Base-by-base conservation (phyloP, 192 early-diverging fungal species). In the Gonapodya prolifera region DNA sequence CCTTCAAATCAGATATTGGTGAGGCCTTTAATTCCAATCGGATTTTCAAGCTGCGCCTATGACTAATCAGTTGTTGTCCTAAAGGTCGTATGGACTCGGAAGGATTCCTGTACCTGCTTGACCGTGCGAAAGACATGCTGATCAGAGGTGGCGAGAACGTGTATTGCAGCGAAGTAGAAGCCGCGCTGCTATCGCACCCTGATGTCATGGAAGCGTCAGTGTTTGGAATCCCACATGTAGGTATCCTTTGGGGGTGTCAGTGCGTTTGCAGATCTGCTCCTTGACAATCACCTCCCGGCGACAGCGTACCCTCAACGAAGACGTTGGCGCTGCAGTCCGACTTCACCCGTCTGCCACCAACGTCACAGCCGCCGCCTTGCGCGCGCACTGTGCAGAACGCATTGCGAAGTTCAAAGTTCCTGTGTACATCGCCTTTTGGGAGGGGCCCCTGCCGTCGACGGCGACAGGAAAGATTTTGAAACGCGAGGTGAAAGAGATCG, bases 141-240 rank as follows among this genome's bases (percentile, higher is more conserved):
- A 80, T 80, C 30, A 36, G 79, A n/a, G 79, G 79, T 29, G 79
- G 79, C 29, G 79, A 80, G 35, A 80, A 80, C 35, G 35, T 80
- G 2, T 80, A 75, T 35, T 80, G 79, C 69, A 77, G 61, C 23
- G 79, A 61, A 29, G 71, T 73, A 2, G 71, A 73, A 32, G 13
- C 16, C 71, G 71, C 71, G 16, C 16, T 73, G 2, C 13, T 30
- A 8, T 16, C 18, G 16, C 71, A 73, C 71, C 18, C 16, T 8
- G 71, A 2, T 18, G 31, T 73, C 71, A 18, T 73, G 28, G 71
- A 73, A 18, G 71, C 71, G 8, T 2, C 71, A 2, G 71, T 73
- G 8, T 30, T 73, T 29, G 71, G 71, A 2, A 32, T 73, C 31
- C 71, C 71, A 8, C 71, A 73, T 29, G 8, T 8, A 61, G n/a